phyloP scores from a whole-genome alignment of 352 stramenopile genomes.

The Paralagenidium karlingii region DNA sequence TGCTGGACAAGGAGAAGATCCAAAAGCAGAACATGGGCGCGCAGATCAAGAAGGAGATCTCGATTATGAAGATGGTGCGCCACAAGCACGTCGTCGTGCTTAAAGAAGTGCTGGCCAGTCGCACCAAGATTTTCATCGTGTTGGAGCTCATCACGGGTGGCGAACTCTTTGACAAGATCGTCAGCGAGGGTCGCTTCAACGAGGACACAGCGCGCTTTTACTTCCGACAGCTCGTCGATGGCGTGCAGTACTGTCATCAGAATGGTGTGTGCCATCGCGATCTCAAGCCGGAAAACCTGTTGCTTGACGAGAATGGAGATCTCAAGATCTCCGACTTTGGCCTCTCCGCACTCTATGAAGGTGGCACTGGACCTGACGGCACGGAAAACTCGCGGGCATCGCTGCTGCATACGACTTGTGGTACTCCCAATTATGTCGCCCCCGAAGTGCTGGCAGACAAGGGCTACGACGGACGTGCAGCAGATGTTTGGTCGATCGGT shows the following conservation, averaged over 20 bases:
- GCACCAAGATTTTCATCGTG: slow-evolving; percentile 96
- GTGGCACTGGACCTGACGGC: slow-evolving; percentile 43
- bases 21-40: slow-evolving; percentile 97
- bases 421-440: slow-evolving; percentile 95
- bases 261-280: slow-evolving; percentile 96
- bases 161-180: slow-evolving; percentile 95
- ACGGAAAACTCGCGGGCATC: slow-evolving; percentile 78
- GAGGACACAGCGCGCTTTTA: slow-evolving; percentile 97
- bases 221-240: slow-evolving; percentile 96
- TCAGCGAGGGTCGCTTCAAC: slow-evolving; percentile 89
- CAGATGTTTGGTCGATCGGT: slow-evolving; percentile 96
- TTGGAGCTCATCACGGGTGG: slow-evolving; percentile 85
- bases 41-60: slow-evolving; percentile 98
- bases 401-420: slow-evolving; percentile 93
- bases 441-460: slow-evolving; percentile 89
- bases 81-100: slow-evolving; percentile 83
- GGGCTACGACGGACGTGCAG: slow-evolving; percentile 87
- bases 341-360: slow-evolving; percentile 89
- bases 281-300: slow-evolving; percentile 94
- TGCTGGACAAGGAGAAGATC: slow-evolving; percentile 97
- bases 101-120: slow-evolving; percentile 83
- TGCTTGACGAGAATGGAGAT: slow-evolving; percentile 92
- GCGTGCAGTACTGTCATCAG: slow-evolving; percentile 94
- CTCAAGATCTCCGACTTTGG: slow-evolving; percentile 99
- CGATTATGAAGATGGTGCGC: slow-evolving; percentile 96